A percentile compares a stretch with the other conserved stretches of the same genome.
phyloP scores from a whole-genome alignment of 192 early-diverging fungal genomes.

The Coemansia sp. region DNA sequence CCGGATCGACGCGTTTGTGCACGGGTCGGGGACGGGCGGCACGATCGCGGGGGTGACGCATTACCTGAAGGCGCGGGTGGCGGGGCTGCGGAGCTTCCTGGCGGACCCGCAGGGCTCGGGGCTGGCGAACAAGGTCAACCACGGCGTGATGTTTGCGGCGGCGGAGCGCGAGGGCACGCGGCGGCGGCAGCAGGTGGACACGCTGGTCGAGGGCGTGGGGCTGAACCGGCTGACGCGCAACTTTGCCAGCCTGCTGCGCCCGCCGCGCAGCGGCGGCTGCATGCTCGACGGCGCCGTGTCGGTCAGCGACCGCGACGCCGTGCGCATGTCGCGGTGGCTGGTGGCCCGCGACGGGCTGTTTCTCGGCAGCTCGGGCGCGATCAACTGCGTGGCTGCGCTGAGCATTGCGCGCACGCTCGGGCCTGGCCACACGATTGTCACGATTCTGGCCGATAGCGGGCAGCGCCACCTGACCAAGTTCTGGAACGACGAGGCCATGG shows the following conservation, averaged over 20 bases:
- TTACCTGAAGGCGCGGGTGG: slow-evolving; percentile 72
- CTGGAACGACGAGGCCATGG: slow-evolving; percentile 60
- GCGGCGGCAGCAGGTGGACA: slow-evolving; percentile 94
- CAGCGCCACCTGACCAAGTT: slow-evolving; percentile 94
- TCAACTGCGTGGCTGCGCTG: slow-evolving; percentile 90
- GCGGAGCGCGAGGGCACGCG: slow-evolving; percentile 88
- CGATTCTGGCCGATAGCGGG: slow-evolving; percentile 87
- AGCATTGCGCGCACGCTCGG: slow-evolving; percentile 73
- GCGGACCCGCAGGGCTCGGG: slow-evolving; percentile 95
- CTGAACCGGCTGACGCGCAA: slow-evolving; percentile 92
- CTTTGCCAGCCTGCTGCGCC: slow-evolving; percentile 53
- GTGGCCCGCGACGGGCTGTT: slow-evolving; percentile 70
- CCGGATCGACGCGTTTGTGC: slow-evolving; percentile 78
- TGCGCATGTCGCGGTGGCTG: slow-evolving; percentile 85
- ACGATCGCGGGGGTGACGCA: slow-evolving; percentile 87
- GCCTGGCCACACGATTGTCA: slow-evolving; percentile 90
- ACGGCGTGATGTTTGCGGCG: slow-evolving; percentile 86
- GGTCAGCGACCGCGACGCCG: slow-evolving; percentile 85
- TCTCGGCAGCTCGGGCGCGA: slow-evolving; percentile 84
- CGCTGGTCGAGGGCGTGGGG: slow-evolving; percentile 95
- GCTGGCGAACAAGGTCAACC: slow-evolving; percentile 86
- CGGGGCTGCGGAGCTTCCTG: slow-evolving; percentile 64
- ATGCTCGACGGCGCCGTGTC: slow-evolving; percentile 78
- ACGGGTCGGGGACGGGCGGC: slow-evolving; percentile 90
- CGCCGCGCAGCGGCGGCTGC: slow-evolving; percentile 3